These are phyloP conservation scores for Aspergillus nanangensis DNA, from an alignment of 495 filamentous ascomycete genomes.

Conservation along the genomic window DNA sequence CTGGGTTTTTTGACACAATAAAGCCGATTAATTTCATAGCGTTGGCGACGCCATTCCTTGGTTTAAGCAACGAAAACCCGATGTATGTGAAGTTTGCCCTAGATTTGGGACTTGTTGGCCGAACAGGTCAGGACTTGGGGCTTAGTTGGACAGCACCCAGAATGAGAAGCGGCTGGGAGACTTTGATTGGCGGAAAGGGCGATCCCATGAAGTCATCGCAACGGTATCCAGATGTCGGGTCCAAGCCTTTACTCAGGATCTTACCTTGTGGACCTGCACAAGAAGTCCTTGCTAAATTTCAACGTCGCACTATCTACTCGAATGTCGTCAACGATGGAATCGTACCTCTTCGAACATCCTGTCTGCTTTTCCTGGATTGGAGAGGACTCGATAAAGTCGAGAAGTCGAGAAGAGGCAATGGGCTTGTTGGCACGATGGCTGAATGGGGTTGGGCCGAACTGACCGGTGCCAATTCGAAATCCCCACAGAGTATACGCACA, in stretches of 20 bases:
- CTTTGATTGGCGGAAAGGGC: slow-evolving; percentile 74
- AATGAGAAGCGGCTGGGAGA: slow-evolving; percentile 80
- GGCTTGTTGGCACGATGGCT: slow-evolving; percentile 84
- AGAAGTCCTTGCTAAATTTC: slow-evolving; percentile 76
- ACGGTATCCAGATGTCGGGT: slow-evolving; percentile 63
- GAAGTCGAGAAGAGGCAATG: slow-evolving; percentile 88
- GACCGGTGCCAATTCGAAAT: slow-evolving; percentile 70
- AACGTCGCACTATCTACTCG: slow-evolving; percentile 89
- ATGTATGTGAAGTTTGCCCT: slow-evolving; percentile 95
- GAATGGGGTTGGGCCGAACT: slow-evolving; percentile 94
- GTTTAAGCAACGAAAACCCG: slow-evolving; percentile 95
- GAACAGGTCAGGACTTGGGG: slow-evolving; percentile 91
- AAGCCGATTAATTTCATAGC: slow-evolving; percentile 89
- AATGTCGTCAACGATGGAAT: slow-evolving; percentile 99
- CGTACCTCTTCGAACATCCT: slow-evolving; percentile 90
- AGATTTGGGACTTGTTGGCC: slow-evolving; percentile 90
- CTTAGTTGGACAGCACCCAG: slow-evolving; percentile 90
- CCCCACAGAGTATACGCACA: slow-evolving; percentile 33
- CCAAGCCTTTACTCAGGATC: slow-evolving; percentile 87
- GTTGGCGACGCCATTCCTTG: slow-evolving; percentile 86
- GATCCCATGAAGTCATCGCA: slow-evolving; percentile 61
- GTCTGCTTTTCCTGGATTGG: slow-evolving; percentile 96
- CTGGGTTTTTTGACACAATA: slow-evolving; percentile 82
- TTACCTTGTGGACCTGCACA: slow-evolving; percentile 92
- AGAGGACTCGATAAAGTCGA: slow-evolving; percentile 87